Evolutionary conservation across 495 filamentous ascomycete species (phyloP).

Genomic region (Tuber calosporum): DNA sequence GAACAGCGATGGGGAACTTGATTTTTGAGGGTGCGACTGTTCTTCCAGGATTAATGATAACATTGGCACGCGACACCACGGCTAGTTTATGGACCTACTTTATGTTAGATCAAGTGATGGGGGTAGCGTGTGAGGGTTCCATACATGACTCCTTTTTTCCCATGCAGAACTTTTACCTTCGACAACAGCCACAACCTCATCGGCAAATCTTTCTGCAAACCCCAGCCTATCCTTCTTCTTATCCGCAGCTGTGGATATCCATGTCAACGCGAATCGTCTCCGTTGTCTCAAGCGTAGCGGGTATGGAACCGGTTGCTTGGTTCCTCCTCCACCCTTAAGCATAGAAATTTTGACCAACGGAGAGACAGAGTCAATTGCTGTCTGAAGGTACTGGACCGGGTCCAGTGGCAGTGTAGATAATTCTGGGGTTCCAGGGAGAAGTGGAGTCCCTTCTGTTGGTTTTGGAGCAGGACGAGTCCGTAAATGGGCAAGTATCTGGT

Average conservation of each 20-base stretch:
- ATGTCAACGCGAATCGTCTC: slow-evolving; percentile 66
- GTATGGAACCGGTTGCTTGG: slow-evolving; percentile 70
- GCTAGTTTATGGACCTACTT: neutral
- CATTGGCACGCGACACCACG: neutral
- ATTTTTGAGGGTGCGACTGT: neutral
- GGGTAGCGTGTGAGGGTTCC: slow-evolving; percentile 44
- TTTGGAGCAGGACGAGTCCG: slow-evolving; percentile 74
- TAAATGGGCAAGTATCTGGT: slow-evolving; percentile 74
- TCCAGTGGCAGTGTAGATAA: slow-evolving; percentile 66
- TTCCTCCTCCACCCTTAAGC: slow-evolving; percentile 73
- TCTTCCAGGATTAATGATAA: neutral
- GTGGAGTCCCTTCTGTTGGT: slow-evolving; percentile 54
- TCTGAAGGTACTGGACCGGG: slow-evolving; percentile 67
- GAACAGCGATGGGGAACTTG: neutral
- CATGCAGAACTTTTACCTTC: slow-evolving; percentile 78
- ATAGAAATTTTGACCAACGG: slow-evolving; percentile 71
- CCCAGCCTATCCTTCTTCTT: slow-evolving; percentile 57
- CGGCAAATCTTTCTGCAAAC: slow-evolving; percentile 72
- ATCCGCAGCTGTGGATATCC: slow-evolving; percentile 76
- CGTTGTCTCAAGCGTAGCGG: slow-evolving; percentile 69
- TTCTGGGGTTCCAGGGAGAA: slow-evolving; percentile 66
- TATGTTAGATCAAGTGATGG: neutral
- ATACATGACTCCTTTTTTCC: slow-evolving; percentile 65
- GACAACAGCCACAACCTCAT: slow-evolving; percentile 78
- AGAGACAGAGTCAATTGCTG: slow-evolving; percentile 94